phyloP scores from a whole-genome alignment of 164 flowering plant species.

The Nelumbo lutea region DNA sequence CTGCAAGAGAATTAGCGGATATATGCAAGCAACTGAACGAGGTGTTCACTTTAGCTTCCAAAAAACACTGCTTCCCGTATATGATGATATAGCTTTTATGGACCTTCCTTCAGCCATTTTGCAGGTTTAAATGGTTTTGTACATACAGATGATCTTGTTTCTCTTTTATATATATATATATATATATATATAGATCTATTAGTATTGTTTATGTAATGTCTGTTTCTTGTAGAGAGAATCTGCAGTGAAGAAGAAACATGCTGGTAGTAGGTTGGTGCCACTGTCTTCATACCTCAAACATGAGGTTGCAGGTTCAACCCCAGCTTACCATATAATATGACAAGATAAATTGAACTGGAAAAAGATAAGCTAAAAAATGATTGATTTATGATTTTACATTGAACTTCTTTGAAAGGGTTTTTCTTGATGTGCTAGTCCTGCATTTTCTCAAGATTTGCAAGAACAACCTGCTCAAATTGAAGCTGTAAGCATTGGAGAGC shows the following conservation, averaged over 20 bases:
- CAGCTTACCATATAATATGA: conserved; percentile 11
- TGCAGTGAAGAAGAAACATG: conserved; percentile 63
- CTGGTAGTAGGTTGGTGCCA: conserved; percentile 11
- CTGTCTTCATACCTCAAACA: conserved; percentile 19
- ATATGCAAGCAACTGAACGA: no score
- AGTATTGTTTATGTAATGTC: neutral
- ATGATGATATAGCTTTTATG: neutral
- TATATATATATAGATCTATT: neutral
- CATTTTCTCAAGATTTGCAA: conserved; percentile 39
- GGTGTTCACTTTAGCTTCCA: neutral
- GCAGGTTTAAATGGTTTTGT: neutral
- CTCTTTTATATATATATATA: neutral
- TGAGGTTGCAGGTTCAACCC: conserved; percentile 49
- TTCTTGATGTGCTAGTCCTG: conserved; percentile 31
- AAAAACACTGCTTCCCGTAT: neutral
- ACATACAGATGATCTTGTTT: no score
- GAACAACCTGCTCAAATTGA: conserved; percentile 20
- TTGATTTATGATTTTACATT: conserved; percentile 16
- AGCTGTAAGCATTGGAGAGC: conserved; percentile 14
- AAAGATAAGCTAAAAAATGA: neutral
- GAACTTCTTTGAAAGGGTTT: conserved; percentile 23
- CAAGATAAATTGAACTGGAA: neutral
- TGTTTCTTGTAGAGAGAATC: conserved; percentile 58
- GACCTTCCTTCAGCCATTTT: neutral
- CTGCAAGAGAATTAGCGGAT: no score